These are phyloP conservation scores for Fagus crenata DNA, from an alignment of 306 rosid genomes.

Conservation along the genomic window DNA sequence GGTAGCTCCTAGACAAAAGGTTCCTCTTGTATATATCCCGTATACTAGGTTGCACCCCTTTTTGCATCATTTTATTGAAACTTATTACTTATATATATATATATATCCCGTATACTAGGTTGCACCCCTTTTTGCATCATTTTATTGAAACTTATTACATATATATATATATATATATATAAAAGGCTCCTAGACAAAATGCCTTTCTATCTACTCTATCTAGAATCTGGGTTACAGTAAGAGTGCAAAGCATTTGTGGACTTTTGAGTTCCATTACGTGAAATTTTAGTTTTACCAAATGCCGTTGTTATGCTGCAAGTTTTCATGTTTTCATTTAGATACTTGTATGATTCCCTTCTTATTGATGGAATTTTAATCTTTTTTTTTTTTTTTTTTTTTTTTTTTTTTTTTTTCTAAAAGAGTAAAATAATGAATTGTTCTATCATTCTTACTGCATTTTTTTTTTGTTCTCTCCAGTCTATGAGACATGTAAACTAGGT, in stretches of 20 bases:
- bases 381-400: slow-evolving; percentile 22
- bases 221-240: not conserved
- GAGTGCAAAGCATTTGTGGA: not conserved
- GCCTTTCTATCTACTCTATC: not conserved
- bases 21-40: too few species aligned
- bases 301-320: not conserved
- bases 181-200: not conserved
- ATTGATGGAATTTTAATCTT: slow-evolving; percentile 22
- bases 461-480: slow-evolving; percentile 53
- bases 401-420: not conserved
- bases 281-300: not conserved
- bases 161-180: too few species aligned
- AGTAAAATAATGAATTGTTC: slow-evolving; percentile 7
- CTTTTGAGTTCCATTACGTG: not conserved
- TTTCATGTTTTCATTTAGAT: not conserved
- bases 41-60: too few species aligned
- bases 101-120: too few species aligned
- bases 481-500: slow-evolving; percentile 97
- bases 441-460: slow-evolving; percentile 11
- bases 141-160: too few species aligned
- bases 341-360: not conserved
- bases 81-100: too few species aligned
- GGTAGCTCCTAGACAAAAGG: not conserved
- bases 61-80: too few species aligned
- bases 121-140: too few species aligned